These are phyloP conservation scores for Penicillium occitanis DNA, from an alignment of 2,329 filamentous ascomycete species.

Conservation along the genomic window DNA sequence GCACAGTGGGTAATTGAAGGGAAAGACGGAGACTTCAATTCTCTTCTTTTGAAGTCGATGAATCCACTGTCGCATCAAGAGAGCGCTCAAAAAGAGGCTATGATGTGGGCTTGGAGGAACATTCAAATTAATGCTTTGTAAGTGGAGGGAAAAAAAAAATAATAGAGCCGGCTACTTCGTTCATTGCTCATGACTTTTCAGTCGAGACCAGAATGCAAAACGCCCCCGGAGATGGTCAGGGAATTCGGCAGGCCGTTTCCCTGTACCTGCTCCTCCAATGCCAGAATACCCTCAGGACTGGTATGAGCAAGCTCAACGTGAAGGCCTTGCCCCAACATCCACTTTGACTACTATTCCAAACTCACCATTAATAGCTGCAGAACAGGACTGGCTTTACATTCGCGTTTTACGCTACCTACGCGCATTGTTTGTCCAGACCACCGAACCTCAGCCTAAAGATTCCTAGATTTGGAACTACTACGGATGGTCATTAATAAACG, in stretches of 20 bases:
- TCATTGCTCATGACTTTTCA: neutral
- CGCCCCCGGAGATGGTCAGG: neutral
- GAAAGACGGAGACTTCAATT: conserved; percentile 15
- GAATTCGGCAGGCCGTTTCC: too few relatives aligned
- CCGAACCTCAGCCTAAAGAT: too few relatives aligned
- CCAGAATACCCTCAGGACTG: neutral
- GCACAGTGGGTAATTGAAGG: conserved; percentile 18
- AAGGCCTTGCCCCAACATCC: neutral
- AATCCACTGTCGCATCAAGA: neutral
- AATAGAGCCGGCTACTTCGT: neutral
- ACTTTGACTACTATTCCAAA: too few relatives aligned
- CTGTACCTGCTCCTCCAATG: neutral
- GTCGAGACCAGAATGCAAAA: neutral
- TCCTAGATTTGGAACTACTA: too few relatives aligned
- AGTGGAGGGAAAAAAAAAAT: neutral
- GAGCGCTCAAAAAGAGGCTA: neutral
- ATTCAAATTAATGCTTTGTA: neutral
- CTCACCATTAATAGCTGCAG: too few relatives aligned
- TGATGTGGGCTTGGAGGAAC: neutral
- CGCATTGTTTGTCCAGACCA: too few relatives aligned
- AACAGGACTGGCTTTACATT: too few relatives aligned
- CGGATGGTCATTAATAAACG: too few relatives aligned
- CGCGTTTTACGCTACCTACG: too few relatives aligned
- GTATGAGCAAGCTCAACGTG: neutral
- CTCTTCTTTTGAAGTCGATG: conserved; percentile 8